Base-by-base conservation (phyloP, 2,329 filamentous ascomycete genomes). In the Cephalotrichum gorgonifer region DNA sequence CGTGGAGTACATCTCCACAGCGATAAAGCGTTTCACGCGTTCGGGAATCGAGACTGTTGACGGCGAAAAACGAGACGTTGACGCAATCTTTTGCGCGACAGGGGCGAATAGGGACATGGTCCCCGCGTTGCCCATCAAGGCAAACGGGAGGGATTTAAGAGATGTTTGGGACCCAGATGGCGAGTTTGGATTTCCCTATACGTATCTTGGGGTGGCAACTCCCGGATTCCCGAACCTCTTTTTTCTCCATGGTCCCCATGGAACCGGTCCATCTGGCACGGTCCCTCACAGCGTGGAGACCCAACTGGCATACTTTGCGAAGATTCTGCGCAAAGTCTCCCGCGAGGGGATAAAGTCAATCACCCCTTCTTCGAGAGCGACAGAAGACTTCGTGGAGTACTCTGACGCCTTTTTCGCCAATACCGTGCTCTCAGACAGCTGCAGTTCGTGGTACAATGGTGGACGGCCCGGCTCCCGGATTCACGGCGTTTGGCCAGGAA, bases 401-500 rank as follows among this genome's bases (percentile, higher is more conserved):
- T 70, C 68, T 25, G 73, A 79, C 53, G 70, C 72, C 0, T 80
- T 78, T 58, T 79, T 79, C 55, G 60, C 64, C 0, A 71, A 62
- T 22, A 79, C 75, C 0, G 75, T 79, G 2, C 62, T 83, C 50
- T 70, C 72, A 0, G 78, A 83, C 47, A 75, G 78, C 50, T 88
- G 84, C 60, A 79, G 76, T 38, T 83, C 78, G 0, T 88, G 85
- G 85, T 85, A 84, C 51, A 88, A 88, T 52, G 79, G 83, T 12
- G 79, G 79, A 0, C 65, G 65, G 6, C 75, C 81, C 0, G 83
- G 82, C 0, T 75, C 71, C 0, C 67, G 81, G 4, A 79, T 88
- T 23, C 80, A 85, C 53, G 83, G 82, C 0, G 59, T 85, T 6
- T 88, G 83, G 76, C 85, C 84, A 0, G 83, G 83, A 0, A 84